Base-by-base conservation (phyloP, 1,284 basidiomycete species). In the Heterobasidion occidentale region DNA sequence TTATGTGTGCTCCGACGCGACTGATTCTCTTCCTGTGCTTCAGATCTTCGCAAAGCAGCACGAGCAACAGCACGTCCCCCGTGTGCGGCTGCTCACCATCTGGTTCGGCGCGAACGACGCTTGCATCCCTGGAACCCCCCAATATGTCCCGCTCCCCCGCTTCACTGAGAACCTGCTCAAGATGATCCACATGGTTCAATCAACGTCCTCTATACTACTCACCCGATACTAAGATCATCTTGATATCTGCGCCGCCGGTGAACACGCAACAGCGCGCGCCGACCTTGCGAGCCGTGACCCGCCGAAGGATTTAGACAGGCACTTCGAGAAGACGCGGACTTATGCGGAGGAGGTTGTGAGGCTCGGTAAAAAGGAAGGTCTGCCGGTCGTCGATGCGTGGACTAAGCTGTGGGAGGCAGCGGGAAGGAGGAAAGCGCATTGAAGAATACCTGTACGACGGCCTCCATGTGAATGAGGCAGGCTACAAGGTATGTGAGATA, bases 71-170 rank as follows among this genome's bases (percentile, higher is more conserved):
- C 71, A 76, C 50, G 74, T 74, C 49, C 81, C 80, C n/a, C 83
- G 80, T 59, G 78, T 93, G 49, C 81, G 80, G 51, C 70, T 95
- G 19, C 74, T 95, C 58, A 83, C 82, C 11, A 86, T 96, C 65
- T 96, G 92, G 92, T 91, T 90, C 62, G 93, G 92, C 52, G 90
- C 91, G 9, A 95, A 95, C 69, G 93, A 94, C 66, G 79, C 90
- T 14, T 78, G 79, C 61, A 71, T 88, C 36, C 70, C 73, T 48
- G 81, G 78, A 15, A 82, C 73, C 55, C 57, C 72, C n/a, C 86
- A 88, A 61, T 82, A 90, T 67, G 81, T 94, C 54, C 85, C 91
- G 1, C 71, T 92, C 19, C 71, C 76, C 19, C 74, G 76, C 44
- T 96, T 85, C 77, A 78, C 75, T 51, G 65, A 71, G 53, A 94